A percentile compares a stretch with the other conserved stretches of the same genome.
These are phyloP conservation scores for Suillus luteus DNA, from an alignment of 768 basidiomycete species.

Conservation along the genomic window DNA sequence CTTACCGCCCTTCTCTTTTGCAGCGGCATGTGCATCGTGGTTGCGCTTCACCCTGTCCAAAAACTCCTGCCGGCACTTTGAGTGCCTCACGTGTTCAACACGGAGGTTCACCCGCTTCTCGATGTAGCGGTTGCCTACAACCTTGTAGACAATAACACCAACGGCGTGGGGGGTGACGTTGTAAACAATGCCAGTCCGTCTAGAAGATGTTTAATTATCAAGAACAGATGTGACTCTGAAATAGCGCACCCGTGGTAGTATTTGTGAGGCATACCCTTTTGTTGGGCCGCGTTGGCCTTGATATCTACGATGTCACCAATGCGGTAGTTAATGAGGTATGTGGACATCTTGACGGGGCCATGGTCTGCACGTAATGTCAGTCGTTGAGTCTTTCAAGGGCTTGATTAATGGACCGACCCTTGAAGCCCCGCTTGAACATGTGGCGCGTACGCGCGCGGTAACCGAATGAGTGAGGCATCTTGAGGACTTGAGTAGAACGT, in stretches of 20 bases:
- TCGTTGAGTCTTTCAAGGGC: slow-evolving; percentile 11
- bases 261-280: slow-evolving; percentile 99
- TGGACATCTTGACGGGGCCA: slow-evolving; percentile 88
- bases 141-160: slow-evolving; percentile 96
- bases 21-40: slow-evolving; percentile 77
- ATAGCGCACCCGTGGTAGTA: slow-evolving; percentile 89
- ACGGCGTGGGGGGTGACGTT: slow-evolving; percentile 95
- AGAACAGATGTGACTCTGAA: background rate
- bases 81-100: slow-evolving; percentile 94
- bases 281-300: slow-evolving; percentile 98
- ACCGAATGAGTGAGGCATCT: slow-evolving; percentile 99
- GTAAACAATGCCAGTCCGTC: slow-evolving; percentile 97
- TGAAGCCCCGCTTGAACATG: slow-evolving; percentile 99
- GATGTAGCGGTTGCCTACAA: slow-evolving; percentile 98
- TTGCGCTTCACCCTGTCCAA: slow-evolving; percentile 94
- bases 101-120: slow-evolving; percentile 99
- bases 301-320: slow-evolving; percentile 99
- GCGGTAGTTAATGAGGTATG: slow-evolving; percentile 89
- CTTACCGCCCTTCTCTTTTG: slow-evolving; percentile 86
- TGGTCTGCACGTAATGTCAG: slow-evolving; percentile 57
- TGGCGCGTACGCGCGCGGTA: slow-evolving; percentile 99
- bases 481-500: slow-evolving; percentile 47
- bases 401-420: slow-evolving; percentile 59
- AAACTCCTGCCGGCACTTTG: slow-evolving; percentile 97
- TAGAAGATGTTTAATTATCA: slow-evolving; percentile 32